Conservation (phyloP, 345 rosid species). For the Erucastrum elatum region DNA sequence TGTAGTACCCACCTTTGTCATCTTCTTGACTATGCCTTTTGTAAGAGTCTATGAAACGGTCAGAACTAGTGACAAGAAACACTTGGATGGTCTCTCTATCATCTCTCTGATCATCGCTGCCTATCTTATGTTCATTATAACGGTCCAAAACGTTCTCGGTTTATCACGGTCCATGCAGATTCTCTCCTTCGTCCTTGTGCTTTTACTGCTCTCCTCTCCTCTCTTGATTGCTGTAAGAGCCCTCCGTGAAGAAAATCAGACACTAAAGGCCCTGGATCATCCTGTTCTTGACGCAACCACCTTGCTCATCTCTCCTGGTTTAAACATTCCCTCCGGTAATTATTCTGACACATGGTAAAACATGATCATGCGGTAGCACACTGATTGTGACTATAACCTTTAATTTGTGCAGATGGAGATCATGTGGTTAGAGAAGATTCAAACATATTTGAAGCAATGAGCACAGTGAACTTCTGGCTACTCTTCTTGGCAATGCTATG, state of each 20-base stretch:
- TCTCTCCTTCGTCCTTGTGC: conserved; percentile 46
- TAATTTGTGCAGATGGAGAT: conserved; percentile 29
- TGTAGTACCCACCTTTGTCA: conserved; percentile 56
- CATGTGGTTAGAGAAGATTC: conserved; percentile 39
- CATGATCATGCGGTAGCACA: neutral
- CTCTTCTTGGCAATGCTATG: conserved; percentile 71
- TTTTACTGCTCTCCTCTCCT: conserved; percentile 61
- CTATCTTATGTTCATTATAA: conserved; percentile 65
- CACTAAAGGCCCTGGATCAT: conserved; percentile 5
- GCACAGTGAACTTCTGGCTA: conserved; percentile 69
- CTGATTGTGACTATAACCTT: neutral
- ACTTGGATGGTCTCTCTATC: conserved; percentile 68
- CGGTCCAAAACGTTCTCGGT: conserved; percentile 52
- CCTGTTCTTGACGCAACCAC: conserved; percentile 23
- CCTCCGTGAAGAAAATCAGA: conserved; percentile 41
- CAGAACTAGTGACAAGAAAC: conserved; percentile 58
- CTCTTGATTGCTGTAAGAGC: conserved; percentile 62
- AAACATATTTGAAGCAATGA: conserved; percentile 58
- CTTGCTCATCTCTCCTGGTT: conserved; percentile 22
- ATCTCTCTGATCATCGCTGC: conserved; percentile 60
- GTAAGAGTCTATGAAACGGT: conserved; percentile 57
- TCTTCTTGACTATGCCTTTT: conserved; percentile 62
- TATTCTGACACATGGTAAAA: neutral
- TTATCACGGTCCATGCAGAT: conserved; percentile 53
- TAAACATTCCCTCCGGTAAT: conserved; percentile 6